phyloP scores from a whole-genome alignment of 495 filamentous ascomycete species.

The Xylaria flabelliformis region DNA sequence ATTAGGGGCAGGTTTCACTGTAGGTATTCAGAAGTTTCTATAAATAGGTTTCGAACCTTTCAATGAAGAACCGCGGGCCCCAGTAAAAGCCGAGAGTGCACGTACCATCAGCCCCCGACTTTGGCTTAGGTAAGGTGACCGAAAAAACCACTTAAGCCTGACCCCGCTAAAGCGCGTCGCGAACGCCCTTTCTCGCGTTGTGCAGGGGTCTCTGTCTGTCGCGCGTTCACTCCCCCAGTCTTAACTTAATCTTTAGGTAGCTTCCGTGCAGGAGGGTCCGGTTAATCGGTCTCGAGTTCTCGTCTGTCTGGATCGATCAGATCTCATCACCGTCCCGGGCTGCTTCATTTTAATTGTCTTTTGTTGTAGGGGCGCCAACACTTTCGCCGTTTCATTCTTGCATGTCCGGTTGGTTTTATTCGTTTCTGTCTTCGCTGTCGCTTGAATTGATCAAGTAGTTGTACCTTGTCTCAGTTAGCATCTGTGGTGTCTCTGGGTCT shows the following conservation, averaged over 20 bases:
- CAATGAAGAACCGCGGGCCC: not conserved
- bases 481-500: not conserved
- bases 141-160: constrained; percentile 26
- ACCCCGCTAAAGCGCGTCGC: constrained; percentile 25
- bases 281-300: not conserved
- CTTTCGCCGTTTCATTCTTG: not conserved
- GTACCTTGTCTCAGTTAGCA: constrained; percentile 1
- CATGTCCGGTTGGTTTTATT: not conserved
- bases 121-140: not conserved
- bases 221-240: constrained; percentile 18
- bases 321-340: constrained; percentile 6
- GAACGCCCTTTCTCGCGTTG: constrained; percentile 5
- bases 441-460: not conserved
- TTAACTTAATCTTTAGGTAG: not conserved
- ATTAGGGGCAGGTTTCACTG: not conserved
- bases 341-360: not conserved
- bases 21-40: not conserved
- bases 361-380: not conserved
- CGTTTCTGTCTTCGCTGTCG: constrained; percentile 10
- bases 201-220: constrained; percentile 23
- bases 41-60: not conserved
- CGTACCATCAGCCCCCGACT: not conserved
- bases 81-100: not conserved
- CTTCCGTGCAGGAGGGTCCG: not conserved
- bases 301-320: not conserved